Evolutionary conservation across 345 rosid species (phyloP), one percentile per base, ranked within the genome.

Genomic region (Geranium brycei): DNA sequence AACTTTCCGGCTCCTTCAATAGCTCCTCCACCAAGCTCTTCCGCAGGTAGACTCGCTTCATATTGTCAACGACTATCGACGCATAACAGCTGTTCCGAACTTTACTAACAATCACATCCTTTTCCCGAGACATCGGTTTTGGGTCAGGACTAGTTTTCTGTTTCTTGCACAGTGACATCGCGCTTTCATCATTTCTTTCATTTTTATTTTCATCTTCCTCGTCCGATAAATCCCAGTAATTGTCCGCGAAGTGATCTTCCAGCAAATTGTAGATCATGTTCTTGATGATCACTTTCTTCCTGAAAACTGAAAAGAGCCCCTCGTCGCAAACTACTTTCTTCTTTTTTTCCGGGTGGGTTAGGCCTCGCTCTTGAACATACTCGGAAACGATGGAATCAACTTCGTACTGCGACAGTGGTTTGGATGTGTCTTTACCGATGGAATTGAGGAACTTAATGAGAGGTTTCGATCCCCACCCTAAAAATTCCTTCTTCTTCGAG

Each of bases 381-480:
- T 32, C 53, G 4, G 15, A 51, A 38, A 82, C 66, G 11, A 83
- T 69, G 38, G 62, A 17, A 15, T 64, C 58, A 51, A 83, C 77
- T 28, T 70, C 82, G 58, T 40, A 16, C 12, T 72, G 80, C 1
- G 87, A 77, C 19, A 80, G 55, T 69, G 74, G 61, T 11, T 59
- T 57, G 28, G 73, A 40, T 61, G 76, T 69, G 51, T 76, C 82
- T 70, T 74, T 66, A 57, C 81, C 83, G 62, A 76, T 64, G 11
- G 80, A 77, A 0, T 18, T 65, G 35, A 85, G 81, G 65, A 85
- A 85, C 8, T 69, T 73, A 14, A 72, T 63, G 10, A 81, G 81
- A 19, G 74, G 59, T 66, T 65, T 71, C 11, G 87, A 82, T 53
- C 81, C 82, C 91, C 87, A 83, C 14, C 91, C 81, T 47, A 64